phyloP scores from a whole-genome alignment of 306 rosid species.

The Cucurbita maxima region DNA sequence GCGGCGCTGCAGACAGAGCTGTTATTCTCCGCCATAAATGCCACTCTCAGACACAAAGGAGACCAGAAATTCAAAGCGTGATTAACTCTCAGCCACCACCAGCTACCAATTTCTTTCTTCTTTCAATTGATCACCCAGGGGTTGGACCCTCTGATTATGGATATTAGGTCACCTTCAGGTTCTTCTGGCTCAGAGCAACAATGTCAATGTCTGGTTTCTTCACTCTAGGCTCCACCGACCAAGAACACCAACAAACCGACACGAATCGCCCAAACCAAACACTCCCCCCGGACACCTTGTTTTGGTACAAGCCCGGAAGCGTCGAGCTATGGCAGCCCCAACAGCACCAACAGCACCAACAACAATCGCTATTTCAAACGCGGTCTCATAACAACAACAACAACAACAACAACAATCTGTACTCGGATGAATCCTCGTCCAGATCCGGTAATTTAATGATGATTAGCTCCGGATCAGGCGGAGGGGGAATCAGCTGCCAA shows the following conservation, averaged over 20 bases:
- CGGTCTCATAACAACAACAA: background rate
- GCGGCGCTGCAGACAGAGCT: conserved; percentile 72
- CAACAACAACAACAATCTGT: conserved; percentile 7
- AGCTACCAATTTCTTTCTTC: background rate
- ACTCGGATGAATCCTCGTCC: conserved; percentile 49
- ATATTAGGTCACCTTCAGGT: conserved; percentile 35
- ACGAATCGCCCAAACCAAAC: conserved; percentile 20
- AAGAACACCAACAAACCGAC: background rate
- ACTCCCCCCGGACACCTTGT: conserved; percentile 32
- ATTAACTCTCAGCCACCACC: background rate
- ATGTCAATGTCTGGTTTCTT: conserved; percentile 94
- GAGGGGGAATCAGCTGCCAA: conserved; percentile 61
- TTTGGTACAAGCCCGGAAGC: conserved; percentile 37
- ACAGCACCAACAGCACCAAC: conserved; percentile 12
- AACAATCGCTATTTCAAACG: conserved; percentile 14
- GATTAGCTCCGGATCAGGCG: conserved; percentile 15
- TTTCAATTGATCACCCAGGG: background rate
- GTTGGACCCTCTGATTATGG: conserved; percentile 52
- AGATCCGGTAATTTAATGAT: conserved; percentile 41
- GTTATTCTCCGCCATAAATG: conserved; percentile 27
- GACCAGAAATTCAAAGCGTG: background rate
- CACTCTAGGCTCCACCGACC: conserved; percentile 46
- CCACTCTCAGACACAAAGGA: too few relatives aligned
- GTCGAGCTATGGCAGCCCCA: conserved; percentile 71
- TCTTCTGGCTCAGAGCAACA: conserved; percentile 19